These are phyloP conservation scores for Stygiomarasmius scandens DNA, from an alignment of 1,284 basidiomycete species.

Conservation along the genomic window DNA sequence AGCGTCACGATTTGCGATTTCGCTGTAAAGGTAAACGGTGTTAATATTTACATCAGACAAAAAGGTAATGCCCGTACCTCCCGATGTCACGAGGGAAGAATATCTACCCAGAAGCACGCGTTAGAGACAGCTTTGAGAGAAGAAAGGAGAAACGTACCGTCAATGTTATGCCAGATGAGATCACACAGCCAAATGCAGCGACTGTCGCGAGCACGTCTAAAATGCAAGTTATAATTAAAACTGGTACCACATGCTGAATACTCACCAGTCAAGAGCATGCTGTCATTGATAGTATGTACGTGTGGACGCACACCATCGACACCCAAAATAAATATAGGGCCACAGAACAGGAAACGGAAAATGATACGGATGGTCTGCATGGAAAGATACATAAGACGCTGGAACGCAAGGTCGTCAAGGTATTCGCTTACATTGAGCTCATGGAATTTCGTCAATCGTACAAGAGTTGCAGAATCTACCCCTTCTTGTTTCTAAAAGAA, in stretches of 20 bases:
- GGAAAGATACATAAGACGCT: not conserved
- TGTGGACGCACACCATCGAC: constrained; percentile 66
- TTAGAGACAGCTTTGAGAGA: not conserved
- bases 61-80: no score
- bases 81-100: constrained; percentile 78
- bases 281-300: constrained; percentile 64
- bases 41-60: no score
- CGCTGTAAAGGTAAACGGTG: no score
- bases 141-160: constrained; percentile 48
- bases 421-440: constrained; percentile 67
- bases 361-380: constrained; percentile 64
- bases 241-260: not conserved
- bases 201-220: constrained; percentile 63
- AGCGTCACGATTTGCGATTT: constrained; percentile 55
- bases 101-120: constrained; percentile 44
- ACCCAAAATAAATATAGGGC: constrained; percentile 65
- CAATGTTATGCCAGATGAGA: constrained; percentile 75
- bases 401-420: not conserved
- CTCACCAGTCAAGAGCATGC: constrained; percentile 51
- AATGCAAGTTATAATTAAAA: not conserved
- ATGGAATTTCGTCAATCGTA: constrained; percentile 74
- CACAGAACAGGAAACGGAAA: constrained; percentile 69
- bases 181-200: constrained; percentile 57
- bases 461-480: constrained; percentile 63
- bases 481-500: constrained; percentile 49